Evolutionary conservation across 169 alveolate genomes (phyloP).

Genomic region (Eimeria praecox): DNA sequence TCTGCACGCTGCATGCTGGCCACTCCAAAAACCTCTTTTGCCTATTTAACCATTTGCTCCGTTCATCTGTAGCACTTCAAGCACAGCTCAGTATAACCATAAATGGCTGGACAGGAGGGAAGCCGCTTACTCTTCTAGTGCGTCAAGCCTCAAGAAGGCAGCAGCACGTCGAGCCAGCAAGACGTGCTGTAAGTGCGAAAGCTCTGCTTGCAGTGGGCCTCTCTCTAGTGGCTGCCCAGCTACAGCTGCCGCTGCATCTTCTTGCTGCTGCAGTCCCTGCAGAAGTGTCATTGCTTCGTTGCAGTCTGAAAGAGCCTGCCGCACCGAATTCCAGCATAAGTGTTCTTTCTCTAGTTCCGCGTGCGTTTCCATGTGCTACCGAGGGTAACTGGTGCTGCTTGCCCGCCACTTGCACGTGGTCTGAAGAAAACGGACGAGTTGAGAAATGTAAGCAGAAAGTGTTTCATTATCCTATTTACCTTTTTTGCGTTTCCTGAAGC

Average conservation of each 20-base stretch:
- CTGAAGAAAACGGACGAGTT: not conserved
- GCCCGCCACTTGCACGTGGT: not conserved
- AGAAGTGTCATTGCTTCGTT: constrained; percentile 44
- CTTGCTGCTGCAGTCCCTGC: constrained; percentile 40
- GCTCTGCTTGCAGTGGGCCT: constrained; percentile 12
- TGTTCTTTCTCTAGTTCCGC: not conserved
- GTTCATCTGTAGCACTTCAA: not conserved
- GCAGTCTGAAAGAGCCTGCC: constrained; percentile 60
- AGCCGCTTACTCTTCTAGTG: constrained; percentile 16
- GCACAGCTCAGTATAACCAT: not conserved
- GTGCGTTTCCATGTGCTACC: not conserved
- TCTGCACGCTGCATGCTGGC: not conserved
- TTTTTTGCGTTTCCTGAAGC: constrained; percentile 8
- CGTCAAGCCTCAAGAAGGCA: constrained; percentile 45
- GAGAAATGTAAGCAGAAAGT: not conserved
- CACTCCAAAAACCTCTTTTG: not conserved
- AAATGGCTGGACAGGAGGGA: not conserved
- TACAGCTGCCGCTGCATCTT: constrained; percentile 42
- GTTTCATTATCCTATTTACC: not conserved
- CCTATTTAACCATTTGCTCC: not conserved
- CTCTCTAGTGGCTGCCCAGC: constrained; percentile 46
- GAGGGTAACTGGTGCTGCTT: not conserved
- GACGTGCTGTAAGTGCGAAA: constrained; percentile 36
- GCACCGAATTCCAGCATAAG: not conserved
- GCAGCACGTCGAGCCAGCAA: constrained; percentile 67